These are phyloP conservation scores for Xylaria grammica DNA, from an alignment of 495 filamentous ascomycete species.

Conservation along the genomic window DNA sequence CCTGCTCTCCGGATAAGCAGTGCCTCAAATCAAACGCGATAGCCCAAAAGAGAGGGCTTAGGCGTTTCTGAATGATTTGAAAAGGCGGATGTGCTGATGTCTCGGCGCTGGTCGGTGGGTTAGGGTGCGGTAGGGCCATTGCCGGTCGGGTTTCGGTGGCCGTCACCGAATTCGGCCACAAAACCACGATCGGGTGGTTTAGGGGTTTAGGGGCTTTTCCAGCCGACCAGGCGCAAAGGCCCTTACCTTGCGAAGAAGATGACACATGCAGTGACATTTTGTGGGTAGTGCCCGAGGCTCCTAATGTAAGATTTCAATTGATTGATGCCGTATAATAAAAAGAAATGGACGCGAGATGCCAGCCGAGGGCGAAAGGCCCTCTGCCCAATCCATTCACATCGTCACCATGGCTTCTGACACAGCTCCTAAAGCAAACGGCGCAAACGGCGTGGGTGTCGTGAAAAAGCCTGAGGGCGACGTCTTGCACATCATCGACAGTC, in stretches of 20 bases:
- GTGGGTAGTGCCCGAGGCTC: neutral
- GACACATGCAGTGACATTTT: neutral
- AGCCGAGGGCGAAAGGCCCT: neutral
- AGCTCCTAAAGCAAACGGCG: slow-evolving; percentile 12
- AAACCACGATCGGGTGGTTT: neutral
- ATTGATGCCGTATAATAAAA: slow-evolving; percentile 9
- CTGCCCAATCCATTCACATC: neutral
- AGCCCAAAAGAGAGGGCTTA: neutral
- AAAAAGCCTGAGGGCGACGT: slow-evolving; percentile 15
- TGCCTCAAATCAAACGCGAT: neutral
- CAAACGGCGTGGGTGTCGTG: slow-evolving; percentile 1
- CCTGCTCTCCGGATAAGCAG: slow-evolving; percentile 9
- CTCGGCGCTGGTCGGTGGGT: slow-evolving; percentile 1
- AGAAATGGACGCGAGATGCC: slow-evolving; percentile 1
- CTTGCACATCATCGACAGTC: slow-evolving; percentile 15
- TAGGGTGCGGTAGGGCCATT: neutral
- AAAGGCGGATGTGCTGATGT: slow-evolving; percentile 1
- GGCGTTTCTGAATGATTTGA: slow-evolving; percentile 8
- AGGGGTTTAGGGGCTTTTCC: no score
- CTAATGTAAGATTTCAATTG: neutral
- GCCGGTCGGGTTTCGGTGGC: slow-evolving; percentile 18
- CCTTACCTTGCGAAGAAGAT: slow-evolving; percentile 9
- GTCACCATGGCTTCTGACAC: slow-evolving; percentile 12
- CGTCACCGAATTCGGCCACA: slow-evolving; percentile 12
- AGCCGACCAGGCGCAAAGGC: neutral